Conservation (phyloP, 257 asterid genomes). For the Henckelia pumila region DNA sequence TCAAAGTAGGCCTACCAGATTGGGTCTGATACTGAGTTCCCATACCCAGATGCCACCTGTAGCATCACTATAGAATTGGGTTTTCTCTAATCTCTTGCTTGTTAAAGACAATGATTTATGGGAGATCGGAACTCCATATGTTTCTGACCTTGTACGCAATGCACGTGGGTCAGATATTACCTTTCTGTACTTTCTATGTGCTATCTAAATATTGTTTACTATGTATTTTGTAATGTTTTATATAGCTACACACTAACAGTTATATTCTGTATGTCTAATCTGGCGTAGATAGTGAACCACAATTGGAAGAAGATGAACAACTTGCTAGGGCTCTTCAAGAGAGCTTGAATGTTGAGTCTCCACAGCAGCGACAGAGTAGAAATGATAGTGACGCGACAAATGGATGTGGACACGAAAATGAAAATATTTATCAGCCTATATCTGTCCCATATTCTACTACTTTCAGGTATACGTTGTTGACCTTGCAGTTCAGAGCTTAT, state of each 20-base stretch:
- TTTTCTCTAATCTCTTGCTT: too few species aligned
- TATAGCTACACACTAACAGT: not conserved
- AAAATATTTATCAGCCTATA: not conserved
- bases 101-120: too few species aligned
- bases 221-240: not conserved
- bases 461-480: not conserved
- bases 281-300: constrained; percentile 39
- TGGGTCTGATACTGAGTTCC: too few species aligned
- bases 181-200: too few species aligned
- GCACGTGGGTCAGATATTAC: too few species aligned
- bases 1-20: too few species aligned
- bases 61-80: too few species aligned
- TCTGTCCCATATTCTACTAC: not conserved
- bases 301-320: constrained; percentile 61
- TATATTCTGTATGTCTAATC: constrained; percentile 23
- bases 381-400: constrained; percentile 24
- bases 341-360: constrained; percentile 53
- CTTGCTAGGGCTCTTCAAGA: constrained; percentile 74
- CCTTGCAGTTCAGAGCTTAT: too few species aligned
- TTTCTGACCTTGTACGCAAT: too few species aligned
- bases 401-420: not conserved
- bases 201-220: not conserved
- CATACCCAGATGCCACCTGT: too few species aligned
- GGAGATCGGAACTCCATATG: too few species aligned
- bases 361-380: constrained; percentile 41